Evolutionary conservation across 2,329 filamentous ascomycete genomes (phyloP), one percentile per base, ranked within the genome.

Genomic region (Fusarium virguliforme): DNA sequence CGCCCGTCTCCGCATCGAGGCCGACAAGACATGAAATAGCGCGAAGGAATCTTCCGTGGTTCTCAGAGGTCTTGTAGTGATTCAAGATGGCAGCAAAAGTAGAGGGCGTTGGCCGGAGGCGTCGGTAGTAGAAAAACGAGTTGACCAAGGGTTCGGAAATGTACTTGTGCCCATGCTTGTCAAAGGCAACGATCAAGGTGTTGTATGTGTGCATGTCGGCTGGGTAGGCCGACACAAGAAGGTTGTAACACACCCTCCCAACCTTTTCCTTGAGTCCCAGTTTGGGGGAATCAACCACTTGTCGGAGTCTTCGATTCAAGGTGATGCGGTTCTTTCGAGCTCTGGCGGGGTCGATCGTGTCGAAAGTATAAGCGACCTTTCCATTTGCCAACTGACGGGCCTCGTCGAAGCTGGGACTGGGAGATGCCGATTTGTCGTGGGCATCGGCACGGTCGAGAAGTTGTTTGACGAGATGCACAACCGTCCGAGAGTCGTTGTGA

Each of bases 171-270:
- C 84, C 82, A 6, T 85, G 77, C 34, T 84, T 82, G 58, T 87
- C 85, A 56, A 95, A 89, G n/a, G 88, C 87, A n/a, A 87, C 78
- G 3, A 95, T 86, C 28, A 96, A 84, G 12, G 86, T 85, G 75
- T 94, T 94, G 81, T 90, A 94, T 4, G 90, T 94, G 70, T 89
- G 85, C 37, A 92, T 86, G 67, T 88, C 88, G 0, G 92, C 91
- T 0, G 89, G 87, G 18, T 88, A 83, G 2, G 85, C 78, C 3
- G 88, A 89, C 4, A 89, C 82, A 15, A 94, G 84, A 4, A 96
- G 81, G 75, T 93, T 94, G 79, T 91, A 90, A 78, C 87, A 89
- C 58, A 90, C 82, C 40, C 77, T 76, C 41, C 79, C 81, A 30
- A 83, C 75, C 60, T 73, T 79, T 58, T 83, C 80, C 58, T 78